Evolutionary conservation across 345 rosid genomes (phyloP).

Genomic region (Gossypioides kirkii): DNA sequence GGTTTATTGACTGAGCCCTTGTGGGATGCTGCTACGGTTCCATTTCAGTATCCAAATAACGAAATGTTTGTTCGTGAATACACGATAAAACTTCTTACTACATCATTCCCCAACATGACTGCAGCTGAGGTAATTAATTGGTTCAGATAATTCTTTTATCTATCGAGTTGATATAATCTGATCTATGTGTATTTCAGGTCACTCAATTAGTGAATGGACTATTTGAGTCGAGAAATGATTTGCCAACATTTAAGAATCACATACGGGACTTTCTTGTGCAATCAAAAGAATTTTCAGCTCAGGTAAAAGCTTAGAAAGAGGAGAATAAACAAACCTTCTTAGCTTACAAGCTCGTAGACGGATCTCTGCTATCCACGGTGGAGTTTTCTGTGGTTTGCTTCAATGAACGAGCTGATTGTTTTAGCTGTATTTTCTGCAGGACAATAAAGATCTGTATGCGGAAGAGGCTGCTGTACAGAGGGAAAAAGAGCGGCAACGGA

Average conservation of each 20-base stretch:
- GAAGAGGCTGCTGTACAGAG: slow-evolving; percentile 76
- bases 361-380: not conserved
- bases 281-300: slow-evolving; percentile 79
- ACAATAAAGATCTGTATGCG: slow-evolving; percentile 72
- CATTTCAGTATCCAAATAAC: slow-evolving; percentile 71
- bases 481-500: slow-evolving; percentile 62
- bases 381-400: not conserved
- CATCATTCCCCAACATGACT: slow-evolving; percentile 97
- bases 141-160: not conserved
- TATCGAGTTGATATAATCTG: slow-evolving; percentile 4
- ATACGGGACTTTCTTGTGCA: slow-evolving; percentile 94
- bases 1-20: slow-evolving; percentile 78
- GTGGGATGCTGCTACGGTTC: slow-evolving; percentile 76
- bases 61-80: slow-evolving; percentile 79
- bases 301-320: slow-evolving; percentile 31
- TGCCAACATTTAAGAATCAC: slow-evolving; percentile 71
- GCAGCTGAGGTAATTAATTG: slow-evolving; percentile 50
- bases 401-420: not conserved
- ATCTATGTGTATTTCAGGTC: slow-evolving; percentile 46
- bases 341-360: not conserved
- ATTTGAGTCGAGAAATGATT: slow-evolving; percentile 74
- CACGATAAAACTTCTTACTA: slow-evolving; percentile 79
- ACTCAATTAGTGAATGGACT: slow-evolving; percentile 84
- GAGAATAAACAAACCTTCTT: not conserved
- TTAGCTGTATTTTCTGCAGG: slow-evolving; percentile 31